Evolutionary conservation across 2,329 filamentous ascomycete genomes (phyloP), one percentile per base, ranked within the genome.

Genomic region (Fusarium transvaalense): DNA sequence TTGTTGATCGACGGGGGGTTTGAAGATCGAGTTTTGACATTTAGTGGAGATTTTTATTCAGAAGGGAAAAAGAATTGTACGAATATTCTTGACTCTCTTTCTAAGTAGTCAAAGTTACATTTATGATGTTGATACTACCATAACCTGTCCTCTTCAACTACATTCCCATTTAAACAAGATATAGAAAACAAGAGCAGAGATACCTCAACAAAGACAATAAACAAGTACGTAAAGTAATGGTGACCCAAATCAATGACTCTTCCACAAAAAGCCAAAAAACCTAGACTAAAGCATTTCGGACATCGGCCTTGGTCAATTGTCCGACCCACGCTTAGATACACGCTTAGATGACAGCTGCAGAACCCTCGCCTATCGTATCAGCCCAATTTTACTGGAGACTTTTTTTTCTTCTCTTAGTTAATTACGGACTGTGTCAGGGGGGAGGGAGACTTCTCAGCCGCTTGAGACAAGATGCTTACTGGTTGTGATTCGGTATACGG

Each of bases 281-380:
- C n/a, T n/a, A n/a, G n/a, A 15, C 15, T 55, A 19, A 14, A 21
- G 12, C 17, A 37, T 39, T 59, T 77, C 75, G 75, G 75, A 77
- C 75, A 65, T 77, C 75, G 75, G 75, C 27, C 47, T 74, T 67
- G 54, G 12, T 42, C 15, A 31, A 63, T 69, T 75, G 69, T 72
- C 75, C 75, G 75, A 61, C 39, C 37, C 42, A 47, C 52, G 21
- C 21, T 27, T 45, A 42, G 56, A 51, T 46, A 69, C n/a, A n/a
- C n/a, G n/a, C n/a, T n/a, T n/a, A n/a, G n/a, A n/a, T 69, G 59
- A 66, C 61, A 54, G 21, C 32, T 25, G 9, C 13, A 37, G 29
- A 31, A 34, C 23, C 23, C 59, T 64, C 61, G 61, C 46, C 61
- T 64, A 64, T 60, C 53, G 52, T 35, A 38, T 64, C 61, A 64